Evolutionary conservation across 345 rosid species (phyloP).

Genomic region (Syzygium grande): DNA sequence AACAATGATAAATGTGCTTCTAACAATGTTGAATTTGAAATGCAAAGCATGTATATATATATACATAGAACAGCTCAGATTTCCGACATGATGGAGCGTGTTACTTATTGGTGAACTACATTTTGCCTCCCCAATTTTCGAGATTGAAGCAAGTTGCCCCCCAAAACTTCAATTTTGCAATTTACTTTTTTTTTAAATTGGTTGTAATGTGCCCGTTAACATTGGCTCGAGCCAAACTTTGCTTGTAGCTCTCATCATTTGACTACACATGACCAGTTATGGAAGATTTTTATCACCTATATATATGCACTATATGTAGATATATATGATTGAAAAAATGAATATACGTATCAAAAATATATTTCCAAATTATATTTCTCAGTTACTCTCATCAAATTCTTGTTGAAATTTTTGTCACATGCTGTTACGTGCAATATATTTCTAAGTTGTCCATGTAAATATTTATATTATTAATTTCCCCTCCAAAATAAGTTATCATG

Average conservation of each 20-base stretch:
- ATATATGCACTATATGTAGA: background rate
- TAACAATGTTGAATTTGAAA: too few relatives aligned
- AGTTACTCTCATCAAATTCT: background rate
- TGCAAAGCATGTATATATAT: too few relatives aligned
- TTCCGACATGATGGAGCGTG: background rate
- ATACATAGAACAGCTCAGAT: background rate
- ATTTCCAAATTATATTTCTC: background rate
- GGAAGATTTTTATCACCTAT: background rate
- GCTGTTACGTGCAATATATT: background rate
- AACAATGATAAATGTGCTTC: background rate
- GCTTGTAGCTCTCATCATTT: rapidly evolving
- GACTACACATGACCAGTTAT: background rate
- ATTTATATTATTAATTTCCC: background rate
- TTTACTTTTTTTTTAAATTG: background rate
- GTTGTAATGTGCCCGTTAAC: background rate
- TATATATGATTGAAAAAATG: background rate
- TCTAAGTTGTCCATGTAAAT: background rate
- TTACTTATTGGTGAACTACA: background rate
- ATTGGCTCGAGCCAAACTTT: background rate
- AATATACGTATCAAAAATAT: rapidly evolving
- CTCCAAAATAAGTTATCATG: background rate
- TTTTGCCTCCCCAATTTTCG: background rate
- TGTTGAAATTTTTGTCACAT: background rate
- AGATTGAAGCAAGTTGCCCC: background rate
- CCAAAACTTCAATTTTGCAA: background rate